A percentile compares a stretch with the other conserved stretches of the same genome.
These are phyloP conservation scores for Bothriochloa decipiens DNA, from an alignment of 176 grass and related monocot genomes.

Conservation along the genomic window DNA sequence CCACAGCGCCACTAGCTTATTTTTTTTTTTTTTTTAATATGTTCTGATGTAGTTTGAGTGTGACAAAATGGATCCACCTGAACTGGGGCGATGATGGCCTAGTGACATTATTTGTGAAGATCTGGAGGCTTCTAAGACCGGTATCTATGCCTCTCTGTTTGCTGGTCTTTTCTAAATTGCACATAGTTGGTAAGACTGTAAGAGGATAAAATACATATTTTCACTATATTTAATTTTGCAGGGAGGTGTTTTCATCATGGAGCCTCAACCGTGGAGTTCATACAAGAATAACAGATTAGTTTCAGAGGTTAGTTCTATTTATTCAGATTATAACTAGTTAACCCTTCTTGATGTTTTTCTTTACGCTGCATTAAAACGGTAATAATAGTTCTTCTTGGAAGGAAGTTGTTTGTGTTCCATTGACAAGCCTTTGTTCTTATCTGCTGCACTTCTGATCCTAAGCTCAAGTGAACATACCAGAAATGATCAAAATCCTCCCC, in stretches of 20 bases:
- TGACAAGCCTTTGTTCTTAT: conserved; percentile 2
- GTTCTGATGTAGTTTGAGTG: conserved; percentile 86
- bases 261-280: conserved; percentile 93
- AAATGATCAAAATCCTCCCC: neutral
- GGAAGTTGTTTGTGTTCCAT: neutral
- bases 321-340: conserved; percentile 8
- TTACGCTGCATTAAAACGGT: neutral
- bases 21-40: neutral
- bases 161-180: neutral
- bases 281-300: conserved; percentile 79
- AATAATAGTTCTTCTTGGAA: neutral
- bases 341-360: neutral
- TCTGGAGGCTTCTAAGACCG: conserved; percentile 85
- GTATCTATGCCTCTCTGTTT: conserved; percentile 54
- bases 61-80: conserved; percentile 97
- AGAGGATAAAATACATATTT: conserved; percentile 22
- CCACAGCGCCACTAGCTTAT: neutral
- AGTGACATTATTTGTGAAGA: conserved; percentile 84
- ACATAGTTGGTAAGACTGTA: neutral
- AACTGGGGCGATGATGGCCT: conserved; percentile 98
- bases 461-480: neutral
- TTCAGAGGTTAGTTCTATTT: conserved; percentile 62
- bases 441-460: neutral
- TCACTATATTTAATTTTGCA: conserved; percentile 39
- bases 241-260: conserved; percentile 89